phyloP scores from a whole-genome alignment of 2,329 filamentous ascomycete species.

The Hymenoscyphus linearis region DNA sequence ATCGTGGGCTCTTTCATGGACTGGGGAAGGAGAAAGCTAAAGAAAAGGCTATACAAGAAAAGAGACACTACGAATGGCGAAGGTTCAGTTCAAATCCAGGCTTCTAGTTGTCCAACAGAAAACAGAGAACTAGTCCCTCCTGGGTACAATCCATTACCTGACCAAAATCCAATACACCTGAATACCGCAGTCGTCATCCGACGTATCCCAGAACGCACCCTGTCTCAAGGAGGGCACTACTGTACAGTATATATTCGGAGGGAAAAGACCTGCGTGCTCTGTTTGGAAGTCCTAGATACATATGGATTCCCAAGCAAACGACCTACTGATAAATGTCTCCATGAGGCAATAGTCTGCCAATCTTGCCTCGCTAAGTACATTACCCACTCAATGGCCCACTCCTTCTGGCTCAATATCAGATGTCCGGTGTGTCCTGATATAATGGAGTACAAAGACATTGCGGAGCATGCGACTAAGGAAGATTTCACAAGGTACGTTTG shows the following conservation, averaged over 20 bases:
- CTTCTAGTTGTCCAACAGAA: neutral
- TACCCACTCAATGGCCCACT: conserved; percentile 5
- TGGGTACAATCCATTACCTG: neutral
- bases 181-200: neutral
- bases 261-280: neutral
- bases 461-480: conserved; percentile 12
- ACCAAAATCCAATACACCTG: neutral
- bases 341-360: neutral
- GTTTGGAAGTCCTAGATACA: neutral
- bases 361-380: conserved; percentile 12
- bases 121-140: neutral
- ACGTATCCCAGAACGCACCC: neutral
- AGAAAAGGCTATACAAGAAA: neutral
- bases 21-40: neutral
- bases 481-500: conserved; percentile 10
- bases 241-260: neutral
- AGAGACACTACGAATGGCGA: neutral
- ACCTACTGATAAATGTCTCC: neutral
- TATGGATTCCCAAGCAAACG: neutral
- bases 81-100: neutral
- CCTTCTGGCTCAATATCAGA: conserved; percentile 17
- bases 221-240: no score
- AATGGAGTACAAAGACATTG: conserved; percentile 15
- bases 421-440: conserved; percentile 14
- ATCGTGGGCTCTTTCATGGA: neutral